Evolutionary conservation across 768 basidiomycete genomes (phyloP), one percentile per base, ranked within the genome.

Genomic region (Saitozyma sp.): DNA sequence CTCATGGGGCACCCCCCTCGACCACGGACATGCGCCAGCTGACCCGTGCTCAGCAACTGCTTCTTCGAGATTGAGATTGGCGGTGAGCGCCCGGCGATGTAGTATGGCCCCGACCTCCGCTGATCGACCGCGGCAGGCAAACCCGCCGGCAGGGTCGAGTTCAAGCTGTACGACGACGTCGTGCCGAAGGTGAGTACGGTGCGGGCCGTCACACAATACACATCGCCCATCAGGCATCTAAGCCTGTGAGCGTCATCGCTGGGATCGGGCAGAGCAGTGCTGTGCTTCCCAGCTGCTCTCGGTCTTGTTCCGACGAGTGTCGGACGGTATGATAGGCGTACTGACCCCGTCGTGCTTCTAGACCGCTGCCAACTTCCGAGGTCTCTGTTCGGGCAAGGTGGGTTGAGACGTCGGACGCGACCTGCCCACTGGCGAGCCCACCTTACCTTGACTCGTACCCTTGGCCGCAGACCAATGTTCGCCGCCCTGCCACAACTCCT

Each of bases 101-200:
- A 16, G 14, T 39, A 3, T 58, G 43, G 9, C 17, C 14, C 16
- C 8, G 20, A 41, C 50, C 40, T 20, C 20, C 10, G 1, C 54
- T 60, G 52, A 61, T 50, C 8, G 52, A 61, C 43, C 8, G 11
- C 13, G 9, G 3, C 40, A 74, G 72, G 63, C 49, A 62, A 70
- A 58, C 56, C 74, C 17, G 63, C 70, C 52, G 77, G 77, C 17
- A 64, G 64, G 55, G 70, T 80, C 67, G 82, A 85, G 61, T 93
- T 97, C 87, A 88, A 87, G 83, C 86, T 98, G 37, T 93, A 82
- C 79, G 91, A 94, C 82, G 83, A 92, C 49, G 69, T 76, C 51
- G 72, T 65, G 13, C 78, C 78, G 59, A 78, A 78, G 68, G 69
- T 74, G 17, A 8, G 58, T 45, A 7, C n/a, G 7, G 37, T 38